Evolutionary conservation across 371 early-diverging fungal genomes (phyloP).

Genomic region (Cokeromyces recurvatus): DNA sequence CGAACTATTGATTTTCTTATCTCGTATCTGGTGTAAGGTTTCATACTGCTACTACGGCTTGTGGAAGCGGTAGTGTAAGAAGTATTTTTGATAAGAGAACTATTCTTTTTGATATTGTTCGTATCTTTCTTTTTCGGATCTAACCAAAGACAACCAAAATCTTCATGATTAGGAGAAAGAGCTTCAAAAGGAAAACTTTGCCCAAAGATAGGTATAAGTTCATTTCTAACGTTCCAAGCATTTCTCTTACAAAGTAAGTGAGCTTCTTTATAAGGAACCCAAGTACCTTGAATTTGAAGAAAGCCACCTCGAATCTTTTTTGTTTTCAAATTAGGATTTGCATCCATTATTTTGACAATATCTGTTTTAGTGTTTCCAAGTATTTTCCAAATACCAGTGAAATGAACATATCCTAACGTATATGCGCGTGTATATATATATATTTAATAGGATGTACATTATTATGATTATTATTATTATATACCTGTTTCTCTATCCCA

Average conservation of each 20-base stretch:
- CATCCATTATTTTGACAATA: constrained; percentile 63
- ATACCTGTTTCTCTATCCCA: constrained; percentile 72
- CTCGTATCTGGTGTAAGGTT: too few species aligned
- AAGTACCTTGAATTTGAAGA: constrained; percentile 72
- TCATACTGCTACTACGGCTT: too few species aligned
- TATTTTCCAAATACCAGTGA: constrained; percentile 74
- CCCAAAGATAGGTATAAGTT: constrained; percentile 60
- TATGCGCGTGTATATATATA: too few species aligned
- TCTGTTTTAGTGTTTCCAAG: constrained; percentile 65
- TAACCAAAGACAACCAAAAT: constrained; percentile 40
- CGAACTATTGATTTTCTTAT: too few species aligned
- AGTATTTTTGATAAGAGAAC: background rate
- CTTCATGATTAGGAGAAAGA: constrained; percentile 47
- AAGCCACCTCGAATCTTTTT: constrained; percentile 68
- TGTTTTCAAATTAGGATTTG: constrained; percentile 58
- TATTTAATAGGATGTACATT: too few species aligned
- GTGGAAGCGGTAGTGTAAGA: too few species aligned
- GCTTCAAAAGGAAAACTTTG: constrained; percentile 50
- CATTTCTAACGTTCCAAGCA: constrained; percentile 56
- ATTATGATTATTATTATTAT: too few species aligned
- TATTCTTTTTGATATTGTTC: constrained; percentile 3
- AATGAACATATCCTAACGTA: constrained; percentile 68
- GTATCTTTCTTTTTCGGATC: too few species aligned
- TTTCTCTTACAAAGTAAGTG: constrained; percentile 51
- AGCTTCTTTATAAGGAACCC: constrained; percentile 64